Conservation (phyloP, 1,139 yeast species). For the Martiniozyma asiatica region DNA sequence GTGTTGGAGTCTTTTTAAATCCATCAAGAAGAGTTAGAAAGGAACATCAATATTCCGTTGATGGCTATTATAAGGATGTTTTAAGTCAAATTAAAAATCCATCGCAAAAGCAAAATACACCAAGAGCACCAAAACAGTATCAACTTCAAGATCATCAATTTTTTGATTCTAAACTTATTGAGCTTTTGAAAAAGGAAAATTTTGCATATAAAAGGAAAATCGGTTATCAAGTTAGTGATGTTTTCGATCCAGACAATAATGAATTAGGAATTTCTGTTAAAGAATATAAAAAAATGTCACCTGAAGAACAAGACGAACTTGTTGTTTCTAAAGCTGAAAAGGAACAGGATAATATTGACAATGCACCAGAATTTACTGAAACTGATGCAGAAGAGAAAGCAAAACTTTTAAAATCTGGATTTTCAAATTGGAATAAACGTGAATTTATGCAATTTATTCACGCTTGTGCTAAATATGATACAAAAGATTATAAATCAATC, state of each 20-base stretch:
- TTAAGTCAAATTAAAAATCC: constrained; percentile 32
- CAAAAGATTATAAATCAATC: constrained; percentile 47
- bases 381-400: constrained; percentile 62
- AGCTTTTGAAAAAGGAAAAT: constrained; percentile 66
- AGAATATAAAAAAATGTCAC: constrained; percentile 31
- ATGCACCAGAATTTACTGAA: constrained; percentile 60
- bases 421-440: constrained; percentile 72
- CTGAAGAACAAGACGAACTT: constrained; percentile 25
- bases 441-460: constrained; percentile 83
- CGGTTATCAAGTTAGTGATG: constrained; percentile 42
- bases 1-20: constrained; percentile 62
- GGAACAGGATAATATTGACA: constrained; percentile 58
- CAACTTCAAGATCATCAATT: constrained; percentile 83
- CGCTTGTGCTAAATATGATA: constrained; percentile 70
- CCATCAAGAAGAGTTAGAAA: constrained; percentile 86
- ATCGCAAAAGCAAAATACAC: constrained; percentile 34
- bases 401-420: constrained; percentile 50
- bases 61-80: constrained; percentile 78
- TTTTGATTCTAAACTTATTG: constrained; percentile 54
- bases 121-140: constrained; percentile 62
- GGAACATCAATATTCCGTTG: constrained; percentile 79
- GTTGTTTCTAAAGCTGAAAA: constrained; percentile 31
- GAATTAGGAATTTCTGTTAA: constrained; percentile 37
- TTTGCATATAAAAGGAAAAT: constrained; percentile 61
- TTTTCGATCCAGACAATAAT: constrained; percentile 30